phyloP scores from a whole-genome alignment of 2,329 filamentous ascomycete species.

The Exutisphaerella laricina region DNA sequence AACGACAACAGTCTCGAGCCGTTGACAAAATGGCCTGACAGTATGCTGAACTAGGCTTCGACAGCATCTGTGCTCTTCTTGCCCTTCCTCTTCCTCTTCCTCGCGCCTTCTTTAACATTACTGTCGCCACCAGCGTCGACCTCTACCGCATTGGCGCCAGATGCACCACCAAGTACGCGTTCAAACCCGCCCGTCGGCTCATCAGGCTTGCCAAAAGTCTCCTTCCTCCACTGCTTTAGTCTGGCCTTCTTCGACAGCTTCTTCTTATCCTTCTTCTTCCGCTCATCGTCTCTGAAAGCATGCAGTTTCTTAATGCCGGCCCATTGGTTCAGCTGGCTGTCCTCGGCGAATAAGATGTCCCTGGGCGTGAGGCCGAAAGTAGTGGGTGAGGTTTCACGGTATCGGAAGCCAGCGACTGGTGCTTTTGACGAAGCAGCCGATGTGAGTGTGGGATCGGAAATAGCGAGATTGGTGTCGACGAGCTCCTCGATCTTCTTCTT shows the following conservation, averaged over 20 bases:
- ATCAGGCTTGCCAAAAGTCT: slow-evolving; percentile 59
- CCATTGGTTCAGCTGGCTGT: slow-evolving; percentile 80
- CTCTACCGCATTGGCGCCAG: slow-evolving; percentile 25
- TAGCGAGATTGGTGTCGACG: slow-evolving; percentile 73
- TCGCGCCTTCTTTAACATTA: slow-evolving; percentile 12
- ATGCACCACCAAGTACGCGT: slow-evolving; percentile 25
- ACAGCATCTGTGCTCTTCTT: slow-evolving; percentile 40
- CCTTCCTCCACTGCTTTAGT: slow-evolving; percentile 75
- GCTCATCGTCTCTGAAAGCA: slow-evolving; percentile 77
- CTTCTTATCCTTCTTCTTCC: slow-evolving; percentile 86
- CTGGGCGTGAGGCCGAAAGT: slow-evolving; percentile 82
- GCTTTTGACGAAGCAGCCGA: slow-evolving; percentile 42
- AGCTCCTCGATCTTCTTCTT: slow-evolving; percentile 78
- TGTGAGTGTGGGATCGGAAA: slow-evolving; percentile 58
- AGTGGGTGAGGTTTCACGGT: slow-evolving; percentile 87
- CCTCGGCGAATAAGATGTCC: slow-evolving; percentile 87
- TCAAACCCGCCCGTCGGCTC: slow-evolving; percentile 43
- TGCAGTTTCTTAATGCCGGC: slow-evolving; percentile 94
- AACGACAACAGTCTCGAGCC: too few relatives aligned
- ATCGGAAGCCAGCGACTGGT: slow-evolving; percentile 63
- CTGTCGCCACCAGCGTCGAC: slow-evolving; percentile 22
- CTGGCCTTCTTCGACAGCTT: slow-evolving; percentile 86
- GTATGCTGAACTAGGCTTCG: too few relatives aligned
- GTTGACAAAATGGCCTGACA: too few relatives aligned
- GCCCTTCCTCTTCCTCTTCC: slow-evolving; percentile 27